Evolutionary conservation across 2,329 filamentous ascomycete species (phyloP).

Genomic region (Xylariaceae sp.): DNA sequence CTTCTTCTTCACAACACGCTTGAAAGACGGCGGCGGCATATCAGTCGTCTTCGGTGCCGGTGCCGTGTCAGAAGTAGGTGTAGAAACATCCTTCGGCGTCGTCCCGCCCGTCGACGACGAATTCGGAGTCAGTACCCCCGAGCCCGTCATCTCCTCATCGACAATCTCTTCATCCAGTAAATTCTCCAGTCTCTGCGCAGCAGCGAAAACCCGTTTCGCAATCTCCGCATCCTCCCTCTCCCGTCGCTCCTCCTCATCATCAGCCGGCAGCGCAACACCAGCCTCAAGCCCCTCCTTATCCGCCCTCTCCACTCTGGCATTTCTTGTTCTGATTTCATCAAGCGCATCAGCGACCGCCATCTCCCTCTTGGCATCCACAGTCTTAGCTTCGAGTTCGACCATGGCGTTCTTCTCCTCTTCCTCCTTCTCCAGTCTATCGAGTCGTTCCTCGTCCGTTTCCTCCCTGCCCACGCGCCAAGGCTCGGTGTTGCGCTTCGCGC

Average conservation of each 20-base stretch:
- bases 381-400: constrained; percentile 93
- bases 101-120: constrained; percentile 4
- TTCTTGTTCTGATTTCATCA: constrained; percentile 89
- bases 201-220: constrained; percentile 72
- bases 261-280: constrained; percentile 46
- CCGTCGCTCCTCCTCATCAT: constrained; percentile 59
- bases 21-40: constrained; percentile 63
- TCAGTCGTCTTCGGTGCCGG: constrained; percentile 20
- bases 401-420: constrained; percentile 82
- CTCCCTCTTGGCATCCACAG: constrained; percentile 84
- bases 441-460: constrained; percentile 81
- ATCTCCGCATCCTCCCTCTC: constrained; percentile 82
- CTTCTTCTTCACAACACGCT: constrained; percentile 78
- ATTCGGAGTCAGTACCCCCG: constrained; percentile 1
- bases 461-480: constrained; percentile 68
- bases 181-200: constrained; percentile 49
- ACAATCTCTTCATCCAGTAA: constrained; percentile 46
- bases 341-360: constrained; percentile 96
- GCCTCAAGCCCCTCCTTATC: constrained; percentile 64
- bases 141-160: constrained; percentile 23
- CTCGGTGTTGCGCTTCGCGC: constrained; percentile 90
- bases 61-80: constrained; percentile 22
- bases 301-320: constrained; percentile 79
- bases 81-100: constrained; percentile 9
- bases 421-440: constrained; percentile 80